Evolutionary conservation across 192 early-diverging fungal species (phyloP).

Genomic region (Coemansia sp.): DNA sequence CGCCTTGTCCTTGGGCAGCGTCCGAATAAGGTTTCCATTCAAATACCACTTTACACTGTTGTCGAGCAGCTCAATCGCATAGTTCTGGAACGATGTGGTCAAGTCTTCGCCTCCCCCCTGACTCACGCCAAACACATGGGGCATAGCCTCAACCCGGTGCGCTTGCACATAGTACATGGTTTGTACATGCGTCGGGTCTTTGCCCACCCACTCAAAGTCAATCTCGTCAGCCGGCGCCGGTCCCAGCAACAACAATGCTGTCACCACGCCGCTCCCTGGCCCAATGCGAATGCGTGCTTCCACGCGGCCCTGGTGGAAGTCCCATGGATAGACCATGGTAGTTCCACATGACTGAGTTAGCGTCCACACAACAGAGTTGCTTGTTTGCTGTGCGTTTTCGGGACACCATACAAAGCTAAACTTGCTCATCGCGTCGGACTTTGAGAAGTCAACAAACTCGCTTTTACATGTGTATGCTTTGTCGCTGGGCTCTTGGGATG

Average conservation of each 20-base stretch:
- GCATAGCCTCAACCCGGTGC: slow-evolving; percentile 30
- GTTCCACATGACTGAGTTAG: slow-evolving; percentile 46
- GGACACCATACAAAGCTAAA: slow-evolving; percentile 51
- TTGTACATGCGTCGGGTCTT: slow-evolving; percentile 45
- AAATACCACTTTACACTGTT: slow-evolving; percentile 61
- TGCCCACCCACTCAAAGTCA: slow-evolving; percentile 65
- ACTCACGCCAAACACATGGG: slow-evolving; percentile 21
- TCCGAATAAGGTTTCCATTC: slow-evolving; percentile 28
- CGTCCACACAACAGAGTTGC: slow-evolving; percentile 32
- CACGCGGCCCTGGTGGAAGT: slow-evolving; percentile 35
- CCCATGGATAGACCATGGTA: slow-evolving; percentile 49
- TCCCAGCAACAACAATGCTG: slow-evolving; percentile 53
- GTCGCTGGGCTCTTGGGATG: slow-evolving; percentile 21
- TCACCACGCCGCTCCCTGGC: slow-evolving; percentile 51
- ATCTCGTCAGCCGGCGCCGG: slow-evolving; percentile 58
- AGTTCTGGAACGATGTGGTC: slow-evolving; percentile 55
- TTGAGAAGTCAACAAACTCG: slow-evolving; percentile 37
- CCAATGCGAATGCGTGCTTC: slow-evolving; percentile 39
- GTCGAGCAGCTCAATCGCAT: slow-evolving; percentile 60
- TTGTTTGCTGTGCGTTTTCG: slow-evolving; percentile 42
- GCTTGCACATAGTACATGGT: slow-evolving; percentile 57
- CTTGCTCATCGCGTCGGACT: slow-evolving; percentile 29
- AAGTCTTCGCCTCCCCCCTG: slow-evolving; percentile 34
- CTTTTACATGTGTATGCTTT: slow-evolving; percentile 27
- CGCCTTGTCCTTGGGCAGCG: neutral